These are phyloP conservation scores for Thozetella sp. DNA, from an alignment of 495 filamentous ascomycete genomes.

Conservation along the genomic window DNA sequence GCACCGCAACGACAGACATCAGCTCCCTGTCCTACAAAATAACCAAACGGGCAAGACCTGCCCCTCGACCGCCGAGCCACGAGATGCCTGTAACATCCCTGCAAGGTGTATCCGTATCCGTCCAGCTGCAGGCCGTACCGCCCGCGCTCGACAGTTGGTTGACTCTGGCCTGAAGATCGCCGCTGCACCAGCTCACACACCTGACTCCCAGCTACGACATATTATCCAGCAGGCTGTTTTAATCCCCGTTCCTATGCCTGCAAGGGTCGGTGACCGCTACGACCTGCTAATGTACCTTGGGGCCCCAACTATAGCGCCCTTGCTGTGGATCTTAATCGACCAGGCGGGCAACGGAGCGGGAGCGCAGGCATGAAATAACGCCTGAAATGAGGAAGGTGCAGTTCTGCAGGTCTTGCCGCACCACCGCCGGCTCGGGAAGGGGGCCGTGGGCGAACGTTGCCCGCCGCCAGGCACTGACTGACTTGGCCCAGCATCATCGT, in stretches of 20 bases:
- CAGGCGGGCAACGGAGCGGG: not conserved
- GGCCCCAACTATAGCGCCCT: not conserved
- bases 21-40: no score
- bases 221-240: constrained; percentile 4
- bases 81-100: no score
- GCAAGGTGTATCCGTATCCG: constrained; percentile 2
- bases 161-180: not conserved
- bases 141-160: not conserved
- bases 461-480: no score
- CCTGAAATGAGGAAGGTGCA: constrained; percentile 3
- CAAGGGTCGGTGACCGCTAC: constrained; percentile 1
- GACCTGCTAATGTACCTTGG: not conserved
- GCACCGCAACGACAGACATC: no score
- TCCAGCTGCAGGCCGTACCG: constrained; percentile 2
- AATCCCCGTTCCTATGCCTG: constrained; percentile 2
- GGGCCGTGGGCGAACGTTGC: not conserved
- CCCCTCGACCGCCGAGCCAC: no score
- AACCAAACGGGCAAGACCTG: no score
- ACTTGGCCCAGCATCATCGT: no score
- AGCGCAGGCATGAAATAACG: not conserved
- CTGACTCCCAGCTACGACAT: constrained; percentile 2
- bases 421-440: not conserved
- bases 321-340: constrained; percentile 2
- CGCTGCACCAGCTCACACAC: not conserved
- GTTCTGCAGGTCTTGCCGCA: not conserved